A percentile compares a stretch with the other conserved stretches of the same genome.
phyloP scores from a whole-genome alignment of 1,284 basidiomycete species.

The Ustilago tritici region DNA sequence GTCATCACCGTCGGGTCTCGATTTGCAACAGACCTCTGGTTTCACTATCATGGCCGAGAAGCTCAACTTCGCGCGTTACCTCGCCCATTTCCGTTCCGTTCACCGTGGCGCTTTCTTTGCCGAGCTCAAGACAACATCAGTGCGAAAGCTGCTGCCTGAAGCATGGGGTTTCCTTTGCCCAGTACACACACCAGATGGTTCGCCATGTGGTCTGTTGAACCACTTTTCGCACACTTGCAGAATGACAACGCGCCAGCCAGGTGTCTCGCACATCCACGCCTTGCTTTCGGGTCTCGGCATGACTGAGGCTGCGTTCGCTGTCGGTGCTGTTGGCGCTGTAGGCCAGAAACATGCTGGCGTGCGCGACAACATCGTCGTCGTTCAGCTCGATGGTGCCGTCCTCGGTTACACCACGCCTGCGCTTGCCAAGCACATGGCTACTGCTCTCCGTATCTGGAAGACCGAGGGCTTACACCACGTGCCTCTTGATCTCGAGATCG shows the following conservation, averaged over 20 bases:
- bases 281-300: slow-evolving; percentile 91
- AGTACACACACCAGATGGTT: slow-evolving; percentile 97
- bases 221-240: slow-evolving; percentile 95
- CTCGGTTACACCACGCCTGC: slow-evolving; percentile 92
- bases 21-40: slow-evolving; percentile 95
- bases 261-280: slow-evolving; percentile 82
- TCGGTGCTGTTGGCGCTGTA: slow-evolving; percentile 32
- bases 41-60: slow-evolving; percentile 99
- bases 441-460: slow-evolving; percentile 90
- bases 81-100: slow-evolving; percentile 97
- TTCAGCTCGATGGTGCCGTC: slow-evolving; percentile 93
- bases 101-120: slow-evolving; percentile 99
- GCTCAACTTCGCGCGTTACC: slow-evolving; percentile 97
- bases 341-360: slow-evolving; percentile 76
- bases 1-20: slow-evolving; percentile 92
- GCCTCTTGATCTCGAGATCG: slow-evolving; percentile 95
- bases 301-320: slow-evolving; percentile 78
- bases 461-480: slow-evolving; percentile 83
- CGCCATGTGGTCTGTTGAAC: slow-evolving; percentile 97
- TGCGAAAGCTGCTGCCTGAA: slow-evolving; percentile 95
- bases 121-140: slow-evolving; percentile 97
- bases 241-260: slow-evolving; percentile 83
- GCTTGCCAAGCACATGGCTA: slow-evolving; percentile 84
- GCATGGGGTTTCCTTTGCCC: slow-evolving; percentile 99
- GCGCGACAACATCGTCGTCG: slow-evolving; percentile 79